Conservation (phyloP, 2,329 filamentous ascomycete genomes). For the Alternaria consortialis region DNA sequence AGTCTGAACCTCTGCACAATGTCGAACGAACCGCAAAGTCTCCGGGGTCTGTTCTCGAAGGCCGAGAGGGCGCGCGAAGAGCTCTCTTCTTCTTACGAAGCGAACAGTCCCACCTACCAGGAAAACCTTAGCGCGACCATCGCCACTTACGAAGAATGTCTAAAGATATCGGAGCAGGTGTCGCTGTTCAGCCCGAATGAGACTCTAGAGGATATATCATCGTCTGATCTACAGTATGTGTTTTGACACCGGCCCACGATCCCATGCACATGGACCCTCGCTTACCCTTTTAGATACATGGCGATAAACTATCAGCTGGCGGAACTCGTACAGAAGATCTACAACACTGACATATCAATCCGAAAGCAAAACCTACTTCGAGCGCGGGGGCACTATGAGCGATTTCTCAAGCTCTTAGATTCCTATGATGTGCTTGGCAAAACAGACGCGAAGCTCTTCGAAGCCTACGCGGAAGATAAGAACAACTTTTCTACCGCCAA, state of each 20-base stretch:
- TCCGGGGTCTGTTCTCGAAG: conserved; percentile 63
- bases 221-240: conserved; percentile 78
- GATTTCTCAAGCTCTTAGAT: conserved; percentile 79
- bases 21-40: conserved; percentile 61
- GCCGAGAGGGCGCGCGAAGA: conserved; percentile 65
- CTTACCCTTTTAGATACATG: conserved; percentile 66
- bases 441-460: conserved; percentile 73
- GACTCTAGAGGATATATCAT: conserved; percentile 83
- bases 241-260: background rate
- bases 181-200: conserved; percentile 94
- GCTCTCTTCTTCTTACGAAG: conserved; percentile 71
- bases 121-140: conserved; percentile 73
- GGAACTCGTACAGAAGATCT: conserved; percentile 77
- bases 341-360: conserved; percentile 61
- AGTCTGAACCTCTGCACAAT: conserved; percentile 18
- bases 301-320: conserved; percentile 80
- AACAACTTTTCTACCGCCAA: conserved; percentile 76
- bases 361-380: conserved; percentile 68
- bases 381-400: conserved; percentile 77
- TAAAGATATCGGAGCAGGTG: conserved; percentile 72
- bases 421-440: conserved; percentile 76
- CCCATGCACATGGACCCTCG: conserved; percentile 4
- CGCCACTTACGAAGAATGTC: conserved; percentile 75
- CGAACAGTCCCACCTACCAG: conserved; percentile 71
- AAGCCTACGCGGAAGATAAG: conserved; percentile 76